A percentile compares a stretch with the other conserved stretches of the same genome.
These are phyloP conservation scores for Austroboletus rostrupii DNA, from an alignment of 1,284 basidiomycete genomes.

Conservation along the genomic window DNA sequence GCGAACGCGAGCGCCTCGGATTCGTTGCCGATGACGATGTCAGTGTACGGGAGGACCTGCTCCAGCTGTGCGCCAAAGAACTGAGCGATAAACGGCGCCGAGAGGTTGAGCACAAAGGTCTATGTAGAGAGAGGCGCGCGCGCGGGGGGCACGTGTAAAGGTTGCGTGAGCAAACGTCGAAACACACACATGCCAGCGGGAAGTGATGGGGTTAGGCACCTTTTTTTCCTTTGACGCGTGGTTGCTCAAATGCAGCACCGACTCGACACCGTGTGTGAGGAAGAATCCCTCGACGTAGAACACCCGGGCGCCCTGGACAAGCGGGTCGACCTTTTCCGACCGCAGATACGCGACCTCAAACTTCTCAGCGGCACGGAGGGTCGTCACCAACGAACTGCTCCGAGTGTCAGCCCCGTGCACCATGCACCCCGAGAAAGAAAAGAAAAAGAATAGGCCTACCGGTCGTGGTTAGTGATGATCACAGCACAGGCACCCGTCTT, in stretches of 20 bases:
- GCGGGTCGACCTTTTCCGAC: slow-evolving; percentile 72
- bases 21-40: slow-evolving; percentile 93
- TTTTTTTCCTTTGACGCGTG: slow-evolving; percentile 78
- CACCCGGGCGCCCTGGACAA: slow-evolving; percentile 79
- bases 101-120: slow-evolving; percentile 91
- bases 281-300: slow-evolving; percentile 98
- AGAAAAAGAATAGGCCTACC: slow-evolving; percentile 39
- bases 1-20: slow-evolving; percentile 90
- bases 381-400: slow-evolving; percentile 83
- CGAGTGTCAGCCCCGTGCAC: slow-evolving; percentile 2
- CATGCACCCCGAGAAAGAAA: not conserved
- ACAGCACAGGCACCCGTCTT: slow-evolving; percentile 98
- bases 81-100: slow-evolving; percentile 95
- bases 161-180: not conserved
- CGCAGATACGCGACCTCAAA: slow-evolving; percentile 81
- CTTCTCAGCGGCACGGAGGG: slow-evolving; percentile 85
- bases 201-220: slow-evolving; percentile 29
- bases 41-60: slow-evolving; percentile 76
- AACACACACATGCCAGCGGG: not conserved
- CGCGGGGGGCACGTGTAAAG: no score
- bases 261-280: slow-evolving; percentile 87
- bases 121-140: no score
- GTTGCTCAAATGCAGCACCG: slow-evolving; percentile 75
- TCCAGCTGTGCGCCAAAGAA: slow-evolving; percentile 87
- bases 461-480: slow-evolving; percentile 89